Evolutionary conservation across 2,329 filamentous ascomycete genomes (phyloP).

Genomic region (Venturia carpophila): DNA sequence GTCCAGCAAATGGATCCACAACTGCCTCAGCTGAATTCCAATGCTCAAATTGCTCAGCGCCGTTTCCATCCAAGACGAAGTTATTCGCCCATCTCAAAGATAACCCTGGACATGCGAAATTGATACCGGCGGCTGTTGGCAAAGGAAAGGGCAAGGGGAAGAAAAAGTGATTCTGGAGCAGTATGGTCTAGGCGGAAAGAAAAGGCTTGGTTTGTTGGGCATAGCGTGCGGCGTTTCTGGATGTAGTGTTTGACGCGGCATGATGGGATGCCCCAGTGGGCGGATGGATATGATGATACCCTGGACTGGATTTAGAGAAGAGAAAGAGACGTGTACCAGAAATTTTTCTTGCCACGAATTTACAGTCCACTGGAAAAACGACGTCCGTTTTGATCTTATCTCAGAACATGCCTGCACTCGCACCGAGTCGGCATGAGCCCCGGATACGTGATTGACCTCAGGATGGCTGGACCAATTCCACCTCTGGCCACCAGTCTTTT

Average conservation of each 20-base stretch:
- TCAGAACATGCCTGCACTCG: too few relatives aligned
- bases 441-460: not conserved
- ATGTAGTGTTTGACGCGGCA: not conserved
- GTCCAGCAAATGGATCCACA: not conserved
- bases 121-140: constrained; percentile 20
- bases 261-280: not conserved
- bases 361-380: too few relatives aligned
- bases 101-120: constrained; percentile 52
- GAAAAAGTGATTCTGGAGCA: not conserved
- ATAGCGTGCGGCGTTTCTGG: constrained; percentile 1
- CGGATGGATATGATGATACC: constrained; percentile 4
- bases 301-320: not conserved
- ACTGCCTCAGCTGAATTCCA: constrained; percentile 44
- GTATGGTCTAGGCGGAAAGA: not conserved
- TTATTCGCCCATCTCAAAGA: constrained; percentile 67
- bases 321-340: not conserved
- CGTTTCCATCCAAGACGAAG: constrained; percentile 65
- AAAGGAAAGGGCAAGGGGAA: constrained; percentile 19
- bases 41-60: constrained; percentile 70
- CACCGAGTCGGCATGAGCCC: too few relatives aligned
- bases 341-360: too few relatives aligned
- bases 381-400: too few relatives aligned
- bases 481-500: not conserved
- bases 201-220: not conserved
- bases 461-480: not conserved